phyloP scores from a whole-genome alignment of 331 rosid species.

The Quercus phellos region DNA sequence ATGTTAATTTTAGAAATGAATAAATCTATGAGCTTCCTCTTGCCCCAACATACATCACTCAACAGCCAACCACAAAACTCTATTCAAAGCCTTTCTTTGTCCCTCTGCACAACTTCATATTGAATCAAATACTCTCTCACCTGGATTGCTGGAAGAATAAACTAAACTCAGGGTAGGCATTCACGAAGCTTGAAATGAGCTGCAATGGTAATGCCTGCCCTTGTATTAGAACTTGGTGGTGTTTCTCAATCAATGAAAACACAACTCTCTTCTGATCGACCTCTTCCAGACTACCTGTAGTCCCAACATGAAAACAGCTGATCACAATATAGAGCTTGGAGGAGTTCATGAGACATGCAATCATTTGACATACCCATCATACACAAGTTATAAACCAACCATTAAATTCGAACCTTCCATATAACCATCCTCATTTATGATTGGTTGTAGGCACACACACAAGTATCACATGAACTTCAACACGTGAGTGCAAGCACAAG shows the following conservation, averaged over 20 bases:
- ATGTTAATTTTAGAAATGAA: not conserved
- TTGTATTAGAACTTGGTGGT: slow-evolving; percentile 40
- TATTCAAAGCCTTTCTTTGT: not conserved
- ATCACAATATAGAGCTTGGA: not conserved
- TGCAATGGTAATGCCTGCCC: slow-evolving; percentile 41
- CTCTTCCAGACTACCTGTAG: slow-evolving; percentile 55
- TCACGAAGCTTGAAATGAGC: slow-evolving; percentile 40
- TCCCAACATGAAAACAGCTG: slow-evolving; percentile 17
- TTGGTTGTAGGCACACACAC: not conserved
- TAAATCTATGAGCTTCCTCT: not conserved
- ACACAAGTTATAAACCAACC: not conserved
- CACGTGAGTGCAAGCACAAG: not conserved
- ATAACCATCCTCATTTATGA: not conserved
- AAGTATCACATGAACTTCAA: not conserved
- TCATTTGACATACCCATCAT: slow-evolving; percentile 11
- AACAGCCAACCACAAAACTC: not conserved
- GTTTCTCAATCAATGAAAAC: slow-evolving; percentile 46
- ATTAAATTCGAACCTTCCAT: not conserved
- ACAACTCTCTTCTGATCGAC: slow-evolving; percentile 47
- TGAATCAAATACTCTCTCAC: slow-evolving; percentile 5
- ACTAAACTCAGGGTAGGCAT: slow-evolving; percentile 44
- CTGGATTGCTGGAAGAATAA: slow-evolving; percentile 39
- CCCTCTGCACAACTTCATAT: too few species aligned
- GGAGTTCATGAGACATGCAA: slow-evolving; percentile 11
- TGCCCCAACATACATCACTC: not conserved